Evolutionary conservation across 2,329 filamentous ascomycete species (phyloP).

Genomic region (Rhinocladiella mackenziei): DNA sequence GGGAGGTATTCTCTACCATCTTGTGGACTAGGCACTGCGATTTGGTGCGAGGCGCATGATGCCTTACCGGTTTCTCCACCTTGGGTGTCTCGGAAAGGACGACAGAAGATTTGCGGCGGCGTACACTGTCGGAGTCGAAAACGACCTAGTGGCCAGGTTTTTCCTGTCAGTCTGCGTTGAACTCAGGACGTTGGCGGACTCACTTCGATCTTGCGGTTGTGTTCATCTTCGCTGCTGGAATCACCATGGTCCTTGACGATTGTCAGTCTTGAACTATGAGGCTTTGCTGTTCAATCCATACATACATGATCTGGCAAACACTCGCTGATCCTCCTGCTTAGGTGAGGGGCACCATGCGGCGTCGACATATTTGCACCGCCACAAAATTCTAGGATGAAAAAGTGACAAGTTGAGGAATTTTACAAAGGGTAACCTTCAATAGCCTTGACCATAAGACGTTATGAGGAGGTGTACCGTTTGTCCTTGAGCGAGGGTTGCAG

Average conservation of each 20-base stretch:
- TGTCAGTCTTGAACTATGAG: no score
- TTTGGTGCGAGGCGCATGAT: slow-evolving; percentile 36
- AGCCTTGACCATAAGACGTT: no score
- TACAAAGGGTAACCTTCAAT: no score
- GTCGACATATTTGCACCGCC: slow-evolving; percentile 4
- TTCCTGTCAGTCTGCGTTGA: background rate
- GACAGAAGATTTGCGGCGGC: slow-evolving; percentile 59
- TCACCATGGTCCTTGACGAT: slow-evolving; percentile 32
- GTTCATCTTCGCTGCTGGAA: slow-evolving; percentile 34
- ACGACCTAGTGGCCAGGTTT: slow-evolving; percentile 49
- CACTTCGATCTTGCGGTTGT: slow-evolving; percentile 34
- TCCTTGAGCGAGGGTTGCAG: no score
- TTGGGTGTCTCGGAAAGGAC: slow-evolving; percentile 35
- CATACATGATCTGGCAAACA: slow-evolving; percentile 22
- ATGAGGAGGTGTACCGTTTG: no score
- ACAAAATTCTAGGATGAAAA: background rate
- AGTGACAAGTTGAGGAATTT: background rate
- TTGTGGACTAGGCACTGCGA: slow-evolving; percentile 62
- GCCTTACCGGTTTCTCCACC: slow-evolving; percentile 34
- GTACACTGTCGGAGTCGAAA: slow-evolving; percentile 50
- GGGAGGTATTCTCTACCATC: slow-evolving; percentile 45
- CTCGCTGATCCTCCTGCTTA: slow-evolving; percentile 26
- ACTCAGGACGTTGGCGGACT: background rate
- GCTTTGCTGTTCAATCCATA: no score
- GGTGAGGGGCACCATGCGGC: slow-evolving; percentile 16